Evolutionary conservation across 371 early-diverging fungal genomes (phyloP), one percentile per base, ranked within the genome.

Genomic region (Haplosporangium sp.): DNA sequence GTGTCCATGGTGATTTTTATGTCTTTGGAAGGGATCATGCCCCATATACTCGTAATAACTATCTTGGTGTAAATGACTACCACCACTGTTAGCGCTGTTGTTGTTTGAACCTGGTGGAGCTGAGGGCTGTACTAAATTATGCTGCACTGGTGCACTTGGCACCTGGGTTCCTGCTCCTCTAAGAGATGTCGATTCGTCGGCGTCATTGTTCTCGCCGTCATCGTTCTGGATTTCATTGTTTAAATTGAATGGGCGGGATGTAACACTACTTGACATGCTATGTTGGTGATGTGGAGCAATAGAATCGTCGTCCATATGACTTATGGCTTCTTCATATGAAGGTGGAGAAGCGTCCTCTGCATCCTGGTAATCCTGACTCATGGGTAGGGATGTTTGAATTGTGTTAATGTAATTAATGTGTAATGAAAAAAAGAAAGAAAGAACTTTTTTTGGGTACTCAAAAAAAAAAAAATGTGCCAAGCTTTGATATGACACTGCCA

Each of bases 271-370:
- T 4, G 57, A 42, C 11, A 38, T 40, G 15, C 44, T 55, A n/a
- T 63, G 64, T 19, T 47, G 69, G 38, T 69, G 62, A 15, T 55
- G 39, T 20, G n/a, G 63, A 37, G 44, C 13, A 45, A 58, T n/a
- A 5, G 55, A 27, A 35, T 66, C 66, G 40, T 69, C 63, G 47
- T 63, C 65, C 6, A 69, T 40, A 20, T 76, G 77, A 57, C 65
- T 45, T 45, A 71, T 81, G 40, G 81, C 81, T 56, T 81, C 81
- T 53, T 81, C 81, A 52, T 81, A 81, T 3, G 81, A 74, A 4
- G 81, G 81, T 5, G 78, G 78, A 39, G 63, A 56, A 2, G 67
- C 34, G 27, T 67, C 67, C n/a, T 69, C 71, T 3, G 53, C 50
- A 63, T 60, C 64, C 17, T 68, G 15, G 45, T 67, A 20, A 9